Evolutionary conservation across 805 yeast genomes (phyloP).

Genomic region (Wickerhamiella spandovensis): DNA sequence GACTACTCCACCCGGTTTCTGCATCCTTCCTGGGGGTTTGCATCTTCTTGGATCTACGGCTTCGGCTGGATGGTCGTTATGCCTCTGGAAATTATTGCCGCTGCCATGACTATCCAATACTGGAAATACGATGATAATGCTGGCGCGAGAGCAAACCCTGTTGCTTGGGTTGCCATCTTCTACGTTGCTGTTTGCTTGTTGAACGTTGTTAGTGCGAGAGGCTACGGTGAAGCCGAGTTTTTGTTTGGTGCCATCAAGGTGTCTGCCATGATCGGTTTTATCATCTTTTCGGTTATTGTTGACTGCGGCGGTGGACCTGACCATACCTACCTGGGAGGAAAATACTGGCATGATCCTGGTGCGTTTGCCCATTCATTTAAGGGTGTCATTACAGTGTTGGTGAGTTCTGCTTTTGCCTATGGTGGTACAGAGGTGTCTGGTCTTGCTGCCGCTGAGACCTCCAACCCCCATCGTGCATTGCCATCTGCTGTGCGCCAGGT

Average conservation of each 20-base stretch:
- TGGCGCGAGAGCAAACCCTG: conserved; percentile 30
- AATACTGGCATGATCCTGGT: conserved; percentile 58
- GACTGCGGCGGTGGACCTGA: conserved; percentile 44
- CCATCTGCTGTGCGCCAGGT: conserved; percentile 59
- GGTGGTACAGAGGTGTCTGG: conserved; percentile 58
- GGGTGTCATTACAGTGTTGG: conserved; percentile 34
- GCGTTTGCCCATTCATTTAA: conserved; percentile 39
- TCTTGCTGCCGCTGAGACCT: conserved; percentile 59
- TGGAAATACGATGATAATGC: conserved; percentile 37
- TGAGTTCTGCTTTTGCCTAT: conserved; percentile 51
- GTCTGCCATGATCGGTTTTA: conserved; percentile 43
- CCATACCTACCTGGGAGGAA: conserved; percentile 52
- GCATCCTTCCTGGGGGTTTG: conserved; percentile 55
- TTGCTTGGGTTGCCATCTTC: conserved; percentile 42
- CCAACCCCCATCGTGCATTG: conserved; percentile 50
- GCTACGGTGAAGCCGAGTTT: conserved; percentile 57
- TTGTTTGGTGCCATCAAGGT: conserved; percentile 45
- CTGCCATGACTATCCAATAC: conserved; percentile 39
- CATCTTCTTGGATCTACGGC: conserved; percentile 50
- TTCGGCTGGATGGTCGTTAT: conserved; percentile 43
- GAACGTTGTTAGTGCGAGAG: conserved; percentile 42
- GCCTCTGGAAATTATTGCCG: conserved; percentile 55
- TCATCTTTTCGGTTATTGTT: conserved; percentile 40
- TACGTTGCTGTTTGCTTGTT: conserved; percentile 36
- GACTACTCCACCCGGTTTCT: conserved; percentile 52